Evolutionary conservation across 2,329 filamentous ascomycete species (phyloP), one percentile per base, ranked within the genome.

Genomic region (Raffaelea ambrosiae): DNA sequence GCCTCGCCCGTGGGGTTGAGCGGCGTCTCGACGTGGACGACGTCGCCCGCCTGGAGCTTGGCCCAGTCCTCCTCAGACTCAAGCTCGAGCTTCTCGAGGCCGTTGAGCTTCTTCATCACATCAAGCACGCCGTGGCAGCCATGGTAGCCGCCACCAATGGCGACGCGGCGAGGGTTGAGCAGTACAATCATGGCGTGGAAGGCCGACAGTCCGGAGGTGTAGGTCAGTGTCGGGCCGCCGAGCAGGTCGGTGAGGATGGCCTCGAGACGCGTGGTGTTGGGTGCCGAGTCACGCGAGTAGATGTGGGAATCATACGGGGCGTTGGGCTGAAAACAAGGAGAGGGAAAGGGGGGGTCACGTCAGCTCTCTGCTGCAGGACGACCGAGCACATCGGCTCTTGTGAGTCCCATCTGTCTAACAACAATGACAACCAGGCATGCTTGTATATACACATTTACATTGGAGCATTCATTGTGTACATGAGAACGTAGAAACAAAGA

Each of bases 1-100:
- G 89, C 89, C 57, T 84, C 83, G 44, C 93, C 93, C 2, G 84
- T 84, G 0, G 93, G 93, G 65, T 98, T 98, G 36, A 96, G 73
- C 0, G 93, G 93, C 4, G 91, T 97, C 69, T 98, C 93, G 44
- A 97, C 73, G 63, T 95, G 88, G 45, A 98, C 76, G 3, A 97
- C 71, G 63, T 97, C 93, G 3, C 91, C 91, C 3, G 77, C 68
- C 21, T 81, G 74, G 3, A 97, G 73, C 31, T 81, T 76, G 38
- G 79, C 76, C n/a, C 66, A 56, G 51, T 59, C 63, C 18, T 48
- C 50, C 14, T 55, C 55, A 50, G 53, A 48, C 58, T 84, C 77
- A 14, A 97, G 75, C 20, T 82, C 75, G 3, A 96, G 72, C 55
- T 84, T 76, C 61, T 83, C 66, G 22, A 95, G 77, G 0, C 85